Evolutionary conservation across 2,329 filamentous ascomycete genomes (phyloP).

Genomic region (Alternaria longipes): DNA sequence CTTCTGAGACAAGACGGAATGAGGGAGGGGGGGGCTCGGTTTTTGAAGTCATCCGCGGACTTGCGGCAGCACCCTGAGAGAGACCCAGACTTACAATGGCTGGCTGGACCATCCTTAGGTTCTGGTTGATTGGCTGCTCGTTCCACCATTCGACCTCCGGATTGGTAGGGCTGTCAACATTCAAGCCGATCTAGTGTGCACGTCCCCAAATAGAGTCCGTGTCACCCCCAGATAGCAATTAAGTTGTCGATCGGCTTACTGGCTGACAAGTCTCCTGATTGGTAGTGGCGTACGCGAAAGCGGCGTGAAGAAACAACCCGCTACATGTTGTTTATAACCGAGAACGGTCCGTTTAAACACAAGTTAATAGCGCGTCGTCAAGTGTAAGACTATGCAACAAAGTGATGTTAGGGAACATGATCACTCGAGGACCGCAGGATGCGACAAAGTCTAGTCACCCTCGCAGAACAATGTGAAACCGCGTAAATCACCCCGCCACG

Average conservation of each 20-base stretch:
- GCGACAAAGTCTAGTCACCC: not conserved
- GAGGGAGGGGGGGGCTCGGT: not conserved
- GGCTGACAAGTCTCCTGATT: not conserved
- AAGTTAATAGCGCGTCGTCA: not conserved
- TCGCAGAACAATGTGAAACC: not conserved
- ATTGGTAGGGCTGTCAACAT: not conserved
- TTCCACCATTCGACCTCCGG: not conserved
- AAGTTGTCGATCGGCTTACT: not conserved
- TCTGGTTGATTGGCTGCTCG: not conserved
- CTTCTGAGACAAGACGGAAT: not conserved
- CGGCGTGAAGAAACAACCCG: not conserved
- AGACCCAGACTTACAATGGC: not conserved
- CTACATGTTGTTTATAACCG: not conserved
- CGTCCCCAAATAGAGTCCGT: rapidly evolving
- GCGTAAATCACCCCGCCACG: too few species aligned
- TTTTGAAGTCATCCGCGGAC: not conserved
- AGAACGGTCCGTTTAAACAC: not conserved
- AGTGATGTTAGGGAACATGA: not conserved
- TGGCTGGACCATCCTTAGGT: not conserved
- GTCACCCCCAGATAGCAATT: not conserved
- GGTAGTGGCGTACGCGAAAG: not conserved
- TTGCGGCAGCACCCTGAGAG: not conserved
- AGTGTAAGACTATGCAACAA: not conserved
- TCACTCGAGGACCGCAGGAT: not conserved
- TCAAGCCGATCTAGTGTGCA: not conserved